phyloP scores from a whole-genome alignment of 164 flowering plant species.

The Berberis thunbergii region DNA sequence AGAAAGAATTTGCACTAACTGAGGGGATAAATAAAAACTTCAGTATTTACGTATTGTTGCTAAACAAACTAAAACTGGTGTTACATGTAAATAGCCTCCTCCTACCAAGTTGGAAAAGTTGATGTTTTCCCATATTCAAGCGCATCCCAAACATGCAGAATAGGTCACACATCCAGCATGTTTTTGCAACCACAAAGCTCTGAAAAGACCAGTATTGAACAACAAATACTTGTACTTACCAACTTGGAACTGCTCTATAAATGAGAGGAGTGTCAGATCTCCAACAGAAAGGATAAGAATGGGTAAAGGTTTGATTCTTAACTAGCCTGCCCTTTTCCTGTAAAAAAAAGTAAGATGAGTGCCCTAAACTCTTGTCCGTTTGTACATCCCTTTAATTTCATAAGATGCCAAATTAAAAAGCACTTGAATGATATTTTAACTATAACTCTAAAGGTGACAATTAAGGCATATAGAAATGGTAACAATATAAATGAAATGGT shows the following conservation, averaged over 20 bases:
- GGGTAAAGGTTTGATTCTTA: slow-evolving; percentile 59
- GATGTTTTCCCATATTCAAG: too few species aligned
- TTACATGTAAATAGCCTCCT: too few species aligned
- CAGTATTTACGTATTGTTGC: too few species aligned
- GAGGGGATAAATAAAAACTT: too few species aligned
- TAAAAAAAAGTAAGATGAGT: slow-evolving; percentile 3
- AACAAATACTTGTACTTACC: slow-evolving; percentile 31
- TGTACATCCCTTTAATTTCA: not conserved
- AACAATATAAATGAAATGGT: not conserved
- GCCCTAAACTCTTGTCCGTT: too few species aligned
- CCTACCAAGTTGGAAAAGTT: too few species aligned
- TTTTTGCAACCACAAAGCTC: too few species aligned
- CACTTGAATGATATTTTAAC: not conserved
- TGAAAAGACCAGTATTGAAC: not conserved
- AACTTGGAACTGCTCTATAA: slow-evolving; percentile 97
- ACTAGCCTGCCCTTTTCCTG: slow-evolving; percentile 88
- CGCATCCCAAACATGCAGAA: too few species aligned
- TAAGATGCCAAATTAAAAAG: not conserved
- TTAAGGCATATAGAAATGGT: too few species aligned
- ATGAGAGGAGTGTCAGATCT: slow-evolving; percentile 97
- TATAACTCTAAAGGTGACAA: not conserved
- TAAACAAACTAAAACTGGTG: too few species aligned
- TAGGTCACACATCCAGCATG: too few species aligned
- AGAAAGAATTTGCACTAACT: too few species aligned
- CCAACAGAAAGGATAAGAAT: slow-evolving; percentile 91